Base-by-base conservation (phyloP, 2,329 filamentous ascomycete species). In the Venturia asperata region DNA sequence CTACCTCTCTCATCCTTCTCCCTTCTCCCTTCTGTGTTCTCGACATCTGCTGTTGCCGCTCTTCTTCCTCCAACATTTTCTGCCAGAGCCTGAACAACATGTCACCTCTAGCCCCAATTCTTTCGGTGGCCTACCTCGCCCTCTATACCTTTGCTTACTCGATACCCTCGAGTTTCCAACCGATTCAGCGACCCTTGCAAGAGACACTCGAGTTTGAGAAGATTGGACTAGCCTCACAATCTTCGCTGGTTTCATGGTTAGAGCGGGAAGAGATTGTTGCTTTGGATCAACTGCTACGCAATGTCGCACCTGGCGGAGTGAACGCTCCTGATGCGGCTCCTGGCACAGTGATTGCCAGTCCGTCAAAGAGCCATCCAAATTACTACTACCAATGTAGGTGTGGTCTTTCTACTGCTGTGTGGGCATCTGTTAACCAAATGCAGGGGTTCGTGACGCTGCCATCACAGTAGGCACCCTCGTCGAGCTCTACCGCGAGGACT, bases 361-460 rank as follows among this genome's bases (percentile, higher is more conserved):
- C 78, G 3, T 78, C 75, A 19, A 74, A 70, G 37, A 66, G 73
- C 3, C 69, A 71, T 21, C 77, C 78, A 13, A 72, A 79, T 66
- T 79, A 80, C 68, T 79, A 74, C 69, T 80, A 75, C 67, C 77
- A 79, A 68, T 80, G 78, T 77, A 61, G 11, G 47, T 63, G 21
- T 47, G 17, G 30, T 30, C 1, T 65, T 37, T 42, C 17, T 15
- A 9, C 21, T 30, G 24, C 19, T 61, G 27, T 24, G 47, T 24
- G n/a, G 30, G 21, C 49, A 47, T 19, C n/a, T 13, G 58, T 63
- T 62, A 11, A 67, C 39, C 42, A 24, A n/a, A 45, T 3, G 27
- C 61, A 76, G 75, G 76, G 78, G 74, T 78, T 43, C 74, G 78
- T 65, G 78, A 80, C 68, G 77, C 77, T 45, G 76, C 76, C 0